A percentile compares a stretch with the other conserved stretches of the same genome.
Evolutionary conservation across 345 rosid species (phyloP).

Genomic region (Brassica napus): DNA sequence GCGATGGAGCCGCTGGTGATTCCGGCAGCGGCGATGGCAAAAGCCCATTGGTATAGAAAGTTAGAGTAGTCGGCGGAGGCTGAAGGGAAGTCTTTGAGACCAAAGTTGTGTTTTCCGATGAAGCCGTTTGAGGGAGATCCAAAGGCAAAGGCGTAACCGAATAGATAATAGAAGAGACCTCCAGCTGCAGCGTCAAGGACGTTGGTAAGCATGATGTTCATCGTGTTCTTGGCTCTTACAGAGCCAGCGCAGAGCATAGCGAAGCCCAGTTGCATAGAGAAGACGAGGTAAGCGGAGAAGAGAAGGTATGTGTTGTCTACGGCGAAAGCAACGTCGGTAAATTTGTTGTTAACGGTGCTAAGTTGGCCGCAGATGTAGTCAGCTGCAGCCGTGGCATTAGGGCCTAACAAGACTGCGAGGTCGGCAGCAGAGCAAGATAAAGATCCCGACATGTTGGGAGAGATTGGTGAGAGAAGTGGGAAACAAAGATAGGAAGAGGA

Average conservation of each 20-base stretch:
- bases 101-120: not conserved
- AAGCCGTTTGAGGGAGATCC: not conserved
- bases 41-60: conserved; percentile 51
- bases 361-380: not conserved
- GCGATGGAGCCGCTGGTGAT: conserved; percentile 64
- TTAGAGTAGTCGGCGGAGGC: conserved; percentile 28
- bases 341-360: not conserved
- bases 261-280: not conserved
- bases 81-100: not conserved
- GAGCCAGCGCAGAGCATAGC: not conserved
- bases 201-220: not conserved
- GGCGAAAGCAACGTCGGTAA: not conserved
- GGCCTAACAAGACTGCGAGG: not conserved
- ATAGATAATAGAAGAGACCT: not conserved
- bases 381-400: not conserved
- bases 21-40: conserved; percentile 53
- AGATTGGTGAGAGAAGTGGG: not conserved
- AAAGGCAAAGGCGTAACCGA: not conserved
- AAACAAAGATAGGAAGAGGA: conserved; percentile 4
- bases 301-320: not conserved
- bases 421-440: not conserved
- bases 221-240: not conserved
- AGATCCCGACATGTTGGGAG: conserved; percentile 8
- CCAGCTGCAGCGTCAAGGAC: not conserved
- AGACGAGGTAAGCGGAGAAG: not conserved